phyloP scores from a whole-genome alignment of 2,329 filamentous ascomycete species.

The Cercospora sp. region DNA sequence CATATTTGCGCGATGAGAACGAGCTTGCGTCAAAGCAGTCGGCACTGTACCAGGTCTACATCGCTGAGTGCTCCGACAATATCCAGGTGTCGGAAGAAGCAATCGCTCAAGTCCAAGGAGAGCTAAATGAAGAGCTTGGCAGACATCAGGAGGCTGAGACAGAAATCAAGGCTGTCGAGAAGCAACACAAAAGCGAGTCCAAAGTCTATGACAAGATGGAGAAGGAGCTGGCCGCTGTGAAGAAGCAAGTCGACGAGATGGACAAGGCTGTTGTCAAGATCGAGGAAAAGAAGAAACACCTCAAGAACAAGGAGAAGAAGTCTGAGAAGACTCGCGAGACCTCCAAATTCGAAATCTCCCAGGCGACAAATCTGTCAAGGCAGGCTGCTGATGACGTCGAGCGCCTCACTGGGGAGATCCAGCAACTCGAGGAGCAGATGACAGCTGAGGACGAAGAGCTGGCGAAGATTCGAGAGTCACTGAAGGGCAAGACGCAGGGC shows the following conservation, averaged over 20 bases:
- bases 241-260: conserved; percentile 86
- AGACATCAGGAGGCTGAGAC: conserved; percentile 89
- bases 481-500: conserved; percentile 94
- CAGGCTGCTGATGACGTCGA: conserved; percentile 78
- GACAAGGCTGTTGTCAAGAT: conserved; percentile 98
- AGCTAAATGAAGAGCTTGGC: conserved; percentile 82
- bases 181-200: conserved; percentile 75
- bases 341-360: conserved; percentile 70
- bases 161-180: conserved; percentile 85
- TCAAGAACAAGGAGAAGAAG: conserved; percentile 89
- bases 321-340: conserved; percentile 82
- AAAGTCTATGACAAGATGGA: conserved; percentile 83
- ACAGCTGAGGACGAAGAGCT: conserved; percentile 79
- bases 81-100: conserved; percentile 85
- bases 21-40: conserved; percentile 87
- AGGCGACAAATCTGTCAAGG: conserved; percentile 75
- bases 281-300: conserved; percentile 95
- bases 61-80: conserved; percentile 85
- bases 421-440: conserved; percentile 72
- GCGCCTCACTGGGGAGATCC: conserved; percentile 71
- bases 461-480: conserved; percentile 73
- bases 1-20: conserved; percentile 89
- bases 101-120: conserved; percentile 82
- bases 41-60: conserved; percentile 87
- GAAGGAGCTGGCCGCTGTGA: conserved; percentile 73